Percentiles rank a stretch among this genome's conserved stretches.
Evolutionary conservation across 768 basidiomycete species (phyloP).

Genomic region (Calocybe gangraenosa): DNA sequence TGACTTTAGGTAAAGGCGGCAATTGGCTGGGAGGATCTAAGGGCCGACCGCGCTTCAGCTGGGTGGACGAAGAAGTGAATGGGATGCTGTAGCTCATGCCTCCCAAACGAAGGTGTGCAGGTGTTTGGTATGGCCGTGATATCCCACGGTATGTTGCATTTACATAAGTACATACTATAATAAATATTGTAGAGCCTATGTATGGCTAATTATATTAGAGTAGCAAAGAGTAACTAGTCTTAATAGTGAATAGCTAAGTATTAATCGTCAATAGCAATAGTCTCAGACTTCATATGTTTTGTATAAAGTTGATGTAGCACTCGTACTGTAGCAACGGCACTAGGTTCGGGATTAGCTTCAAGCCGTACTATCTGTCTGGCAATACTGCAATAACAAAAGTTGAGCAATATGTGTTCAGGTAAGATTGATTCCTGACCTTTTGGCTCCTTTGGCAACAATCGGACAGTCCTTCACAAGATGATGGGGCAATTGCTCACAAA

Average conservation of each 20-base stretch:
- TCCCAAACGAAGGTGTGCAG: constrained; percentile 7
- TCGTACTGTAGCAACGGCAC: constrained; percentile 27
- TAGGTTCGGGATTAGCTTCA: constrained; percentile 35
- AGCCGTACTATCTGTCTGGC: constrained; percentile 40
- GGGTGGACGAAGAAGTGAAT: constrained; percentile 7
- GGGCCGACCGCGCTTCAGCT: constrained; percentile 17
- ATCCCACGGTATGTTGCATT: background rate
- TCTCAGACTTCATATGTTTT: constrained; percentile 24
- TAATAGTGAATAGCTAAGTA: too few species aligned
- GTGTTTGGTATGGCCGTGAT: constrained; percentile 13
- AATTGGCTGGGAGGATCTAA: constrained; percentile 11
- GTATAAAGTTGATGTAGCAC: constrained; percentile 35
- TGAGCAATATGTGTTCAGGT: background rate
- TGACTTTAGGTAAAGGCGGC: constrained; percentile 45
- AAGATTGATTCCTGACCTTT: constrained; percentile 36
- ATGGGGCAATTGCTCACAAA: constrained; percentile 41
- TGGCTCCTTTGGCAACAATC: constrained; percentile 44
- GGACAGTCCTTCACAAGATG: constrained; percentile 51
- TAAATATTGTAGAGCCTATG: too few species aligned
- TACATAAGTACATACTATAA: too few species aligned
- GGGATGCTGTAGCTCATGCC: constrained; percentile 15
- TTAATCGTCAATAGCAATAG: too few species aligned
- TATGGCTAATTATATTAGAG: too few species aligned
- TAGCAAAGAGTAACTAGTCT: too few species aligned
- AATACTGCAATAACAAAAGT: constrained; percentile 28